phyloP scores from a whole-genome alignment of 2,329 filamentous ascomycete genomes.

The Penicillium sp. region DNA sequence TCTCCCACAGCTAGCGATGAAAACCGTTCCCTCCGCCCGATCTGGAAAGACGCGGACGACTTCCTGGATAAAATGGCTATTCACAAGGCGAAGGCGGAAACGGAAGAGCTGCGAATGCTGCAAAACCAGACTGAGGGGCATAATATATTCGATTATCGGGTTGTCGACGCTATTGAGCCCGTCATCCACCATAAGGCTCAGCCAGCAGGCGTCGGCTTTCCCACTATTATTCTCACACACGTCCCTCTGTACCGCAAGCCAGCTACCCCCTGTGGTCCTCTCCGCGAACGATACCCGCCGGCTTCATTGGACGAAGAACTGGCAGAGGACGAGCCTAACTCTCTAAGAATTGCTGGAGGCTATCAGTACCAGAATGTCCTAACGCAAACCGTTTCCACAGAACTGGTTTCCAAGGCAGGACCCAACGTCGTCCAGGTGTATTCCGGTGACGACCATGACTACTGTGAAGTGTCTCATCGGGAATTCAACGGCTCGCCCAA shows the following conservation, averaged over 20 bases:
- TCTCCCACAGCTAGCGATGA: slow-evolving; percentile 40
- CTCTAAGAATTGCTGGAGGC: slow-evolving; percentile 72
- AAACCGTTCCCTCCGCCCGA: slow-evolving; percentile 53
- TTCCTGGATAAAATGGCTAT: slow-evolving; percentile 69
- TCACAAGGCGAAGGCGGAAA: slow-evolving; percentile 65
- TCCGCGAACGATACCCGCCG: slow-evolving; percentile 80
- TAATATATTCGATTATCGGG: slow-evolving; percentile 53
- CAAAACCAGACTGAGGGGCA: slow-evolving; percentile 58
- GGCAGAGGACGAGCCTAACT: slow-evolving; percentile 66
- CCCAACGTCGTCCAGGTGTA: slow-evolving; percentile 78
- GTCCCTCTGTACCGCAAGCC: slow-evolving; percentile 81
- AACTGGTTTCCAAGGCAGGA: slow-evolving; percentile 72
- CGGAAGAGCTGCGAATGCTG: slow-evolving; percentile 65
- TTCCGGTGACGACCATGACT: slow-evolving; percentile 96
- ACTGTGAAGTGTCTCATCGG: slow-evolving; percentile 84
- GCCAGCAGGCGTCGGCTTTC: slow-evolving; percentile 58
- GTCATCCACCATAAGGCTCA: slow-evolving; percentile 19
- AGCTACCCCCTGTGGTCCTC: slow-evolving; percentile 82
- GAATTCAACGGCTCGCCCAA: slow-evolving; percentile 59
- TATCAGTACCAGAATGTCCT: slow-evolving; percentile 98
- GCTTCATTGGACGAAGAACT: slow-evolving; percentile 57
- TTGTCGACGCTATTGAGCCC: slow-evolving; percentile 58
- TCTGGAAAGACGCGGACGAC: slow-evolving; percentile 72
- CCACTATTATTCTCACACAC: slow-evolving; percentile 85
- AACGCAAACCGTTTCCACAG: slow-evolving; percentile 68